phyloP scores from a whole-genome alignment of 2,329 filamentous ascomycete species.

The Diaporthe ampelina region DNA sequence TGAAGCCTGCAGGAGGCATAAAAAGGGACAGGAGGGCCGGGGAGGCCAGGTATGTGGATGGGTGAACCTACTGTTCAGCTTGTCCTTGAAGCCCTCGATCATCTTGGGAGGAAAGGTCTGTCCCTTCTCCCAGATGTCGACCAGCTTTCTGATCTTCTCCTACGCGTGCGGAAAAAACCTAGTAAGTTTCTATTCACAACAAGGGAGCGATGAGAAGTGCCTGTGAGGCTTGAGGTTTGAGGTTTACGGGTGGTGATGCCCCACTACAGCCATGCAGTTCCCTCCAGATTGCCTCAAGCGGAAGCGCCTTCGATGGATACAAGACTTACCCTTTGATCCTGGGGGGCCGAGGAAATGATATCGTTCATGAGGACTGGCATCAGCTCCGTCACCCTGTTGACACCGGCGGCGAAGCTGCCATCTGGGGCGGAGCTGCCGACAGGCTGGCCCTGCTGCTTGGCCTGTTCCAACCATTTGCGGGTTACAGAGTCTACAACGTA shows the following conservation, averaged over 20 bases:
- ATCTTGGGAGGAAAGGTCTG: constrained; percentile 88
- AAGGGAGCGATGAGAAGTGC: constrained; percentile 42
- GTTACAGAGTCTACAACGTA: constrained; percentile 99
- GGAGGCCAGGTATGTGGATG: constrained; percentile 28
- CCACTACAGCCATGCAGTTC: constrained; percentile 43
- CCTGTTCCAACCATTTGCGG: constrained; percentile 97
- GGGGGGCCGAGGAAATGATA: constrained; percentile 87
- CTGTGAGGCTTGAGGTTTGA: constrained; percentile 30
- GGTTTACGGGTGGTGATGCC: constrained; percentile 35
- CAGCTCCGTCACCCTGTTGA: constrained; percentile 96
- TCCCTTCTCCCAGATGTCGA: constrained; percentile 98
- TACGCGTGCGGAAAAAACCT: constrained; percentile 64
- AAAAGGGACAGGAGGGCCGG: constrained; percentile 24
- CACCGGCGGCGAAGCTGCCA: constrained; percentile 94
- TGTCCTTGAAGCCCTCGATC: constrained; percentile 86
- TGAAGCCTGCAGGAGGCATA: constrained; percentile 10
- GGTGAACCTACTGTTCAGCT: constrained; percentile 64
- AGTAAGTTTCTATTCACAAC: constrained; percentile 55
- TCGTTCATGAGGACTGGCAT: constrained; percentile 96
- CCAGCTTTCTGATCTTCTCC: constrained; percentile 95
- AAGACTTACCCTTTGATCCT: constrained; percentile 94
- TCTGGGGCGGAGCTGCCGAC: constrained; percentile 85
- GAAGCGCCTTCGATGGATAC: constrained; percentile 13
- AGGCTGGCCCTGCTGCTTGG: constrained; percentile 86
- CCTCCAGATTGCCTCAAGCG: constrained; percentile 30